Evolutionary conservation across 352 stramenopile genomes (phyloP).

Genomic region (Phytophthora capsici): DNA sequence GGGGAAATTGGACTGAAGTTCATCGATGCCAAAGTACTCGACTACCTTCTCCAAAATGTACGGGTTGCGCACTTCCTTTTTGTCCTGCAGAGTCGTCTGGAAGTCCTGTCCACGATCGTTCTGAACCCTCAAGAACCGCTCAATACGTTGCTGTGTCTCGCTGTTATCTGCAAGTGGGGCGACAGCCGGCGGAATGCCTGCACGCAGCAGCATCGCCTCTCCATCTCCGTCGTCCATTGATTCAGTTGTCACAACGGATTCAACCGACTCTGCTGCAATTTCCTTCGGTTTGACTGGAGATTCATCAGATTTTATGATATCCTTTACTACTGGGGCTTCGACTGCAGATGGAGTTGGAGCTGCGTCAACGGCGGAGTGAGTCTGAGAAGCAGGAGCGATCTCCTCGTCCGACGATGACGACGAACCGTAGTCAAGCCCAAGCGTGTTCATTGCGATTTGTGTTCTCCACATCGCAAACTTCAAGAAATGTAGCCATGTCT

Average conservation of each 20-base stretch:
- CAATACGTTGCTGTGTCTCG: conserved; percentile 68
- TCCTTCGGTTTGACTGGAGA: conserved; percentile 7
- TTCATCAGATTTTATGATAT: not conserved
- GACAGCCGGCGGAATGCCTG: conserved; percentile 52
- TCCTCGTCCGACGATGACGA: conserved; percentile 46
- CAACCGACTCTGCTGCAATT: conserved; percentile 2
- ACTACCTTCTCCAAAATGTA: conserved; percentile 90
- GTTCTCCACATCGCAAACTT: conserved; percentile 15
- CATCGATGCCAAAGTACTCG: conserved; percentile 87
- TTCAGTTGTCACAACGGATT: conserved; percentile 3
- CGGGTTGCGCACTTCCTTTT: conserved; percentile 88
- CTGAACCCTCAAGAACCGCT: conserved; percentile 59
- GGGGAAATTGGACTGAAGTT: conserved; percentile 78
- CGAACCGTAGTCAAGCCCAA: conserved; percentile 47
- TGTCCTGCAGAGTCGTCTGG: conserved; percentile 71
- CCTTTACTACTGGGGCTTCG: conserved; percentile 8
- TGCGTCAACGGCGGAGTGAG: not conserved
- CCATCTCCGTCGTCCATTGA: conserved; percentile 34
- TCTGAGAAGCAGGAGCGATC: not conserved
- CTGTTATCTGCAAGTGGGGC: conserved; percentile 20
- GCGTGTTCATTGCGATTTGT: conserved; percentile 43
- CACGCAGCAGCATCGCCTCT: conserved; percentile 42
- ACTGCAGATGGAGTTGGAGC: not conserved
- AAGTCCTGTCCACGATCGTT: conserved; percentile 55
- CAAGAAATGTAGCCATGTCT: conserved; percentile 21